Base-by-base conservation (phyloP, 768 basidiomycete species). In the Kwoniella dendrophila region DNA sequence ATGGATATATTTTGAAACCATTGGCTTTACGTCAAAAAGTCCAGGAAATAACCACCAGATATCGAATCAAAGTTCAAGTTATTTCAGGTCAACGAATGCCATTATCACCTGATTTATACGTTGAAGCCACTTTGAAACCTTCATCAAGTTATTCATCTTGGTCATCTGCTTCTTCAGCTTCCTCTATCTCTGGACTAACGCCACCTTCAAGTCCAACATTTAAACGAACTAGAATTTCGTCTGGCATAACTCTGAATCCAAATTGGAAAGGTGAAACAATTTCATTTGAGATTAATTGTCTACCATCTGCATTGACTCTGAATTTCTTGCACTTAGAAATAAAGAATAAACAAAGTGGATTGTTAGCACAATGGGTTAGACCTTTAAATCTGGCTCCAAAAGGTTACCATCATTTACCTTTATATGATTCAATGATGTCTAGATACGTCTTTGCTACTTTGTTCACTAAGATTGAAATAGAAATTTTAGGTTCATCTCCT, bases 401-500 rank as follows among this genome's bases (percentile, higher is more conserved):
- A 41, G 94, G 95, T 1, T 97, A 88, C 75, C 86, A 90, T 7
- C 90, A 98, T 79, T 78, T 98, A 4, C 92, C 95, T 0, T 81
- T 98, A 34, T 90, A 92, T 71, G 95, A 98, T 78, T 80, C 85
- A 1, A 88, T 93, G 74, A 85, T 91, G 44, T 88, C 89, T 38
- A 92, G 93, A 72, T 90, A 88, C 72, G 82, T 97, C 51, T 97
- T 94, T 79, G 91, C 93, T 24, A 93, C 93, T n/a, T 82, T 98
- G 18, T 96, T 97, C 71, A 87, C 95, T 22, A 80, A 84, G 57
- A 84, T 88, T 47, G 79, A 83, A 18, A 77, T 91, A 24, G 66
- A 68, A 4, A 40, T 45, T 29, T 24, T 60, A 53, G 43, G 18
- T 22, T 44, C 43, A n/a, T n/a, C n/a, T n/a, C n/a, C n/a, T n/a